These are phyloP conservation scores for Collybiopsis confluens DNA, from an alignment of 768 basidiomycete species.

Conservation along the genomic window DNA sequence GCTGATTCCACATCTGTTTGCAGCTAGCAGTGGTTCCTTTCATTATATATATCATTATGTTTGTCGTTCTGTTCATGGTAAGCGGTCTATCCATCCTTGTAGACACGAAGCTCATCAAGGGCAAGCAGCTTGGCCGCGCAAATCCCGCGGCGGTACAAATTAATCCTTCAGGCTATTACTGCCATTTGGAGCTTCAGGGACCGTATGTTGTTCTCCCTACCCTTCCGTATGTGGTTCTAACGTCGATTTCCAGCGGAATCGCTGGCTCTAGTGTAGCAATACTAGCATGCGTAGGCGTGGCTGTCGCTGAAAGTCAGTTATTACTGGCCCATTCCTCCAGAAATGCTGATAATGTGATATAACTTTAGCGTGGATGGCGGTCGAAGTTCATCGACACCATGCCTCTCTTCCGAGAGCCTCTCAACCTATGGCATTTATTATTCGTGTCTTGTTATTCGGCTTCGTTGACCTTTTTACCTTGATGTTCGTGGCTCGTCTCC, in stretches of 20 bases:
- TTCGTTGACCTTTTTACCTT: constrained; percentile 3
- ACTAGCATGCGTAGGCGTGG: neutral
- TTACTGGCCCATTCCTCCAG: neutral
- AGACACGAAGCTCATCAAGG: neutral
- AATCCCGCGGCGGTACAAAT: neutral
- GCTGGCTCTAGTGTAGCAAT: neutral
- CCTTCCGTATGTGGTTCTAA: neutral
- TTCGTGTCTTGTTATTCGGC: neutral
- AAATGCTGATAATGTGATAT: neutral
- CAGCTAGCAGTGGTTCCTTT: neutral
- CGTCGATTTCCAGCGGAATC: neutral
- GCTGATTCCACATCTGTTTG: neutral
- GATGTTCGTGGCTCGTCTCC: neutral
- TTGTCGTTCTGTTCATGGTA: neutral
- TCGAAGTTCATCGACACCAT: neutral
- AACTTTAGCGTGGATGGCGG: neutral
- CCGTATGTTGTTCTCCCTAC: neutral
- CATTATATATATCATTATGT: neutral
- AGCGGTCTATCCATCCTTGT: neutral
- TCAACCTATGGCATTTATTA: neutral
- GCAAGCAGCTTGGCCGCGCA: neutral
- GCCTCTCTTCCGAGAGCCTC: neutral
- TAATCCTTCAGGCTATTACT: neutral
- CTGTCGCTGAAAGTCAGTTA: neutral
- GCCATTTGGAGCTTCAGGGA: neutral